A percentile compares a stretch with the other conserved stretches of the same genome.
Conservation (phyloP, 1,139 yeast species). For the Lodderomyces orthopsilosis region DNA sequence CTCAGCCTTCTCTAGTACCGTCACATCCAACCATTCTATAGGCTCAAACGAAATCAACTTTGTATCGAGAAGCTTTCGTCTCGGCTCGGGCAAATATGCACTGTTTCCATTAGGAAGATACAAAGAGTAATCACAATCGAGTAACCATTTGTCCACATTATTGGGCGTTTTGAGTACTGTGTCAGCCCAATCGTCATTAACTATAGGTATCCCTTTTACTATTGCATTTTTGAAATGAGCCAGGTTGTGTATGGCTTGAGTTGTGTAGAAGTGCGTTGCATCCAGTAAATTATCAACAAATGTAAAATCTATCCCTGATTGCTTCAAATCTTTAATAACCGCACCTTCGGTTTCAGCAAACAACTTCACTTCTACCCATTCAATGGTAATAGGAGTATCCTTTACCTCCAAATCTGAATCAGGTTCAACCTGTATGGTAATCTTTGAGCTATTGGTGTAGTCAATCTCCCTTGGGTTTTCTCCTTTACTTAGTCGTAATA, state of each 20-base stretch:
- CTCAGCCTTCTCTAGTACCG: slow-evolving; percentile 8
- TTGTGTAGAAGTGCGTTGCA: slow-evolving; percentile 25
- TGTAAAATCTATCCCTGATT: slow-evolving; percentile 21
- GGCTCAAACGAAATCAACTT: slow-evolving; percentile 12
- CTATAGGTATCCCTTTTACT: slow-evolving; percentile 27
- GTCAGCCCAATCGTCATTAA: slow-evolving; percentile 25
- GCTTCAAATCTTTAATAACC: background rate
- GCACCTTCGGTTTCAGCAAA: slow-evolving; percentile 6
- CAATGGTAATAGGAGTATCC: slow-evolving; percentile 17
- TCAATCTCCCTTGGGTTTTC: slow-evolving; percentile 17
- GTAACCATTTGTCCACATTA: slow-evolving; percentile 22
- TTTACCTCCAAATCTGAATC: slow-evolving; percentile 6
- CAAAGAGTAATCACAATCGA: slow-evolving; percentile 14
- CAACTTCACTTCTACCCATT: slow-evolving; percentile 26
- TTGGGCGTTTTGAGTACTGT: slow-evolving; percentile 14
- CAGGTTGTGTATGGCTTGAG: slow-evolving; percentile 6
- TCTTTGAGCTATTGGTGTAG: slow-evolving; percentile 15
- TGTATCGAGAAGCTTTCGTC: slow-evolving; percentile 16
- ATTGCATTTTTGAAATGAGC: slow-evolving; percentile 21
- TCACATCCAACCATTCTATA: slow-evolving; percentile 11
- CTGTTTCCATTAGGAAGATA: slow-evolving; percentile 18
- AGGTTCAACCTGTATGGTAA: slow-evolving; percentile 16
- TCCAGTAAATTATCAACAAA: slow-evolving; percentile 17
- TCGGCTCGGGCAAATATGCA: slow-evolving; percentile 17
- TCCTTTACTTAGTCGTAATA: slow-evolving; percentile 21